Base-by-base conservation (phyloP, 176 grass and related monocot species). In the Otatea glauca region DNA sequence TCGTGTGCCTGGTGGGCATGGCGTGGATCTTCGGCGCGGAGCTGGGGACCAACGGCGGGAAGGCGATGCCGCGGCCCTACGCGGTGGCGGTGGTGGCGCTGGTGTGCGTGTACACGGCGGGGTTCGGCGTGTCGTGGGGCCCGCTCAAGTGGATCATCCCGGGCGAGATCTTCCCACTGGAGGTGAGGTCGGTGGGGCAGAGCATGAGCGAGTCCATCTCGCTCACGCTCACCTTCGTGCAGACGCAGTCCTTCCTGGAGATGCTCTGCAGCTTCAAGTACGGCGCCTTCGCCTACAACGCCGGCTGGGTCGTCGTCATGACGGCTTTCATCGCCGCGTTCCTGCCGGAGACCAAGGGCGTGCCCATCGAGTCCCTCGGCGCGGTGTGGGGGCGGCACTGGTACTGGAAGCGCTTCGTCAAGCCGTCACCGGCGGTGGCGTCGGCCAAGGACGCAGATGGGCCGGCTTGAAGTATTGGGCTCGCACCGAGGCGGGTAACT, bases 301-400 rank as follows among this genome's bases (percentile, higher is more conserved):
- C 70, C 16, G 88, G 35, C 0, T 92, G 88, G 88, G 70, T 93
- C 13, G 17, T 90, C 20, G 53, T 69, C 43, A 93, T 93, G 88
- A 88, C 85, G 12, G 47, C 18, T 0, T 93, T 93, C 56, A 8
- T 93, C 11, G 64, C 71, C 4, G 7, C 5, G 12, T 92, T 97
- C 64, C 73, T 97, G 25, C 94, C 86, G 1, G 94, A 97, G 88
- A 97, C 94, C 4, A 97, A 94, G 60, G 92, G 92, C 16, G 90
- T 97, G 72, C 92, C 94, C 41, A 90, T 97, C 14, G 94, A 97
- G 91, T 81, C 88, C 7, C 73, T 89, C 62, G 83, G 54, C 0
- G 68, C 14, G 7, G 88, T 93, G 15, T 93, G 81, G 85, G 14
- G 76, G 38, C 34, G 35, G 1, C 91, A 93, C 47, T 93, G 85